Conservation (phyloP, 202 grass and related monocot genomes). For the Setaria italica region DNA sequence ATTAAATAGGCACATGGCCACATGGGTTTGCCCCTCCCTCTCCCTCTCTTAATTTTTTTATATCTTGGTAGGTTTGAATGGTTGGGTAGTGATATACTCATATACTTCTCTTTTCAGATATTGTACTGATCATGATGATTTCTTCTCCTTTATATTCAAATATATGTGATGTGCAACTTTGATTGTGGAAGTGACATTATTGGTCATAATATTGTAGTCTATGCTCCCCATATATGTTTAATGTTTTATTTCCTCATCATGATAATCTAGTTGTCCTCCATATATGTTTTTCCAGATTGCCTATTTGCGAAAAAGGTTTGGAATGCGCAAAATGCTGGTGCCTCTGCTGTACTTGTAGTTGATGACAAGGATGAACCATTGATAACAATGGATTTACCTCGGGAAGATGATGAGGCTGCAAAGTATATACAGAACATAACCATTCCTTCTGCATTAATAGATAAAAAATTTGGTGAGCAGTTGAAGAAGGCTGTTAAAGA, state of each 20-base stretch:
- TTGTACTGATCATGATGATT: background rate
- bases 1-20: background rate
- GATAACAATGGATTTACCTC: constrained; percentile 97
- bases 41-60: background rate
- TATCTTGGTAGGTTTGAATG: background rate
- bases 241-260: constrained; percentile 26
- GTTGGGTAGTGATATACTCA: background rate
- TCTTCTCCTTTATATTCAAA: constrained; percentile 10
- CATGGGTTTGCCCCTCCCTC: too few relatives aligned
- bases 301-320: constrained; percentile 93
- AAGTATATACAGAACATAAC: constrained; percentile 96
- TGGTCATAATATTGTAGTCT: background rate
- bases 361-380: constrained; percentile 94
- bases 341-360: constrained; percentile 88
- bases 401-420: constrained; percentile 90
- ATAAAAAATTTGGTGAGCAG: constrained; percentile 82
- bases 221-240: background rate
- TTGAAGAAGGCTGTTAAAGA: constrained; percentile 78
- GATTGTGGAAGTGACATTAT: background rate
- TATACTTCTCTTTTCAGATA: background rate
- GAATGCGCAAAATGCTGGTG: constrained; percentile 94
- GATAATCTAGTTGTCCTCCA: constrained; percentile 19
- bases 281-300: constrained; percentile 63
- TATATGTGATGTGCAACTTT: background rate
- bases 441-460: constrained; percentile 88